Conservation (phyloP, 225 moss, liverwort and hornwort species). For the Rhytidiadelphus loreus region DNA sequence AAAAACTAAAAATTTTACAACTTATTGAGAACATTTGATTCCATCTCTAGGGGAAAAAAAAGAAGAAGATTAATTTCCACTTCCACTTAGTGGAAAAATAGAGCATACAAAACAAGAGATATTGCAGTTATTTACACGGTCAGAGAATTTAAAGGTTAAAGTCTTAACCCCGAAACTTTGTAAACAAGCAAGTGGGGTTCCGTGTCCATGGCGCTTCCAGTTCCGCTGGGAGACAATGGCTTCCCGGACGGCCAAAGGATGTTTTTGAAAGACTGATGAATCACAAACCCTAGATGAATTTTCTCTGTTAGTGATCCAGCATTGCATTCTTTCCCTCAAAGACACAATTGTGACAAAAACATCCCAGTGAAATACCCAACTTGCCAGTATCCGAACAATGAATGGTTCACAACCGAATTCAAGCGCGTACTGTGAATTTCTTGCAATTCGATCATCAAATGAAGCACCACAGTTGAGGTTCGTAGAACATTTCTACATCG, state of each 20-base stretch:
- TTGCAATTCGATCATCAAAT: not conserved
- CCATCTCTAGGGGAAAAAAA: too few relatives aligned
- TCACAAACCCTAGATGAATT: not conserved
- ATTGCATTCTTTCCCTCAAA: not conserved
- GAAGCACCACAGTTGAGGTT: not conserved
- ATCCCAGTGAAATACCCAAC: not conserved
- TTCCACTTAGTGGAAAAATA: too few relatives aligned
- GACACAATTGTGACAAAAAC: not conserved
- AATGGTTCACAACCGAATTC: not conserved
- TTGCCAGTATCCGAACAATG: not conserved
- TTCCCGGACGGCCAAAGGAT: not conserved
- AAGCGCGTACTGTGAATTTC: not conserved
- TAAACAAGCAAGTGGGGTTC: not conserved
- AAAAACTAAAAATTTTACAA: too few relatives aligned
- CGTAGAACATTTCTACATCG: not conserved
- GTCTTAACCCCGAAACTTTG: not conserved
- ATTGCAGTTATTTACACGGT: too few relatives aligned
- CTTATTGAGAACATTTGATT: too few relatives aligned
- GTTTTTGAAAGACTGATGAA: not conserved
- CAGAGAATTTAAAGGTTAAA: not conserved
- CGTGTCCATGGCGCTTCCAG: not conserved
- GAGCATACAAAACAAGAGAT: too few relatives aligned
- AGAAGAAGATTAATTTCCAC: too few relatives aligned
- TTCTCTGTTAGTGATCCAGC: not conserved
- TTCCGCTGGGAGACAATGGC: not conserved